Percentiles rank a stretch among this genome's conserved stretches.
Evolutionary conservation across 2,329 filamentous ascomycete species (phyloP).

Genomic region (Exophiala phaeomuriformis): DNA sequence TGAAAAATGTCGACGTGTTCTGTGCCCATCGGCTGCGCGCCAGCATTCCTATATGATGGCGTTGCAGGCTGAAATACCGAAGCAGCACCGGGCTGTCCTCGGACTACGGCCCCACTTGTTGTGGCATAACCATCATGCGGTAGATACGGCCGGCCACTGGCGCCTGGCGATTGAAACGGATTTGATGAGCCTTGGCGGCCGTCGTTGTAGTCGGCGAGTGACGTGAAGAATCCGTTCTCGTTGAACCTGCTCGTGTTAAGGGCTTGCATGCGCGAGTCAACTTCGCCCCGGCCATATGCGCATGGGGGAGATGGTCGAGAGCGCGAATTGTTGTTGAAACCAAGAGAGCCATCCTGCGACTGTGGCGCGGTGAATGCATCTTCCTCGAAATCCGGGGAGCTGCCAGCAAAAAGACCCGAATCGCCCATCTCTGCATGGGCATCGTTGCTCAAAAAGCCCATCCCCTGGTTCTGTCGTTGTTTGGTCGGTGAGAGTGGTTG

Average conservation of each 20-base stretch:
- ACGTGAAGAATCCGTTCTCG: conserved; percentile 7
- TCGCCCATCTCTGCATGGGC: conserved; percentile 1
- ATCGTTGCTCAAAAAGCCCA: conserved; percentile 1
- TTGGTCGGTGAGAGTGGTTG: conserved; percentile 19
- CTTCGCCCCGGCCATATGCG: conserved; percentile 2
- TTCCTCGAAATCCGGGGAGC: conserved; percentile 20
- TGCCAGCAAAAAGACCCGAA: conserved; percentile 19
- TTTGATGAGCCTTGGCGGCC: not conserved
- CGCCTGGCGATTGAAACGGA: not conserved
- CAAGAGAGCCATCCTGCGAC: conserved; percentile 23
- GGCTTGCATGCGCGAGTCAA: conserved; percentile 7
- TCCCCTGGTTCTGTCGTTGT: conserved; percentile 13
- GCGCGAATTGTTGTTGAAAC: conserved; percentile 6
- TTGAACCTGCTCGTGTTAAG: conserved; percentile 7
- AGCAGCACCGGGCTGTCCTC: not conserved
- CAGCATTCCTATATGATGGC: not conserved
- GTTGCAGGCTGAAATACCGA: conserved; percentile 1
- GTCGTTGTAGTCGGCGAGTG: conserved; percentile 1
- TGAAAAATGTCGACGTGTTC: conserved; percentile 1
- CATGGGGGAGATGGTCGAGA: conserved; percentile 10
- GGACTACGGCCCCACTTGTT: not conserved
- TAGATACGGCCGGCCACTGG: not conserved
- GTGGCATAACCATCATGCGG: not conserved
- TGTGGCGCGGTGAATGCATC: not conserved
- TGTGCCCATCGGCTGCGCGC: not conserved